phyloP scores from a whole-genome alignment of 2,329 filamentous ascomycete species.

The Ceratocystiopsis minuta region DNA sequence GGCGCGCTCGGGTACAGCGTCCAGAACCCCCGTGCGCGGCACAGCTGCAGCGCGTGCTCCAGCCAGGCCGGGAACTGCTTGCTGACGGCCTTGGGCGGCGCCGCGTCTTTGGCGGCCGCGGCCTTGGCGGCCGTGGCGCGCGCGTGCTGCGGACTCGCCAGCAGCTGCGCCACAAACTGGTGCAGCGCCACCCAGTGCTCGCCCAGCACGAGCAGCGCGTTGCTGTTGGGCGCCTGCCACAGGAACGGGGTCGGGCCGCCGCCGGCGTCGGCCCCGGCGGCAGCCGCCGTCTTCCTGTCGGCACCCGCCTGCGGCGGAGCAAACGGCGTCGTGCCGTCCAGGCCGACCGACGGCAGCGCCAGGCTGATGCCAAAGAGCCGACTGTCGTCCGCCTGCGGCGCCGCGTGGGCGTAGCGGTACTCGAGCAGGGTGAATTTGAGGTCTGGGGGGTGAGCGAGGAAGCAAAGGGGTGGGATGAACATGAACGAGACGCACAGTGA shows the following conservation, averaged over 20 bases:
- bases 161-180: slow-evolving; percentile 50
- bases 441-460: slow-evolving; percentile 23
- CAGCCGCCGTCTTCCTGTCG: too few species aligned
- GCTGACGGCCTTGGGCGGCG: slow-evolving; percentile 36
- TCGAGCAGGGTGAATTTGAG: slow-evolving; percentile 61
- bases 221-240: slow-evolving; percentile 70
- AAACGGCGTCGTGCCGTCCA: slow-evolving; percentile 43
- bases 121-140: slow-evolving; percentile 18
- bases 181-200: slow-evolving; percentile 79
- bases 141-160: slow-evolving; percentile 20
- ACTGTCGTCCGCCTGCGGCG: slow-evolving; percentile 26
- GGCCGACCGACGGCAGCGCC: slow-evolving; percentile 45
- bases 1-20: slow-evolving; percentile 57
- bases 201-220: slow-evolving; percentile 68
- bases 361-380: slow-evolving; percentile 65
- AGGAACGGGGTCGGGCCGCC: slow-evolving; percentile 40
- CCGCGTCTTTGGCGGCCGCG: not conserved
- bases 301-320: slow-evolving; percentile 17
- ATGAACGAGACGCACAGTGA: slow-evolving; percentile 39
- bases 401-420: slow-evolving; percentile 50
- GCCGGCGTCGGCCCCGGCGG: slow-evolving; percentile 1
- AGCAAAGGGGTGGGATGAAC: too few species aligned
- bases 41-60: slow-evolving; percentile 60
- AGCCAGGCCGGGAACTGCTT: slow-evolving; percentile 58
- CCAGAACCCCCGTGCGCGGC: slow-evolving; percentile 57